Base-by-base conservation (phyloP, 2,329 filamentous ascomycete genomes). In the Xylariaceae sp. region DNA sequence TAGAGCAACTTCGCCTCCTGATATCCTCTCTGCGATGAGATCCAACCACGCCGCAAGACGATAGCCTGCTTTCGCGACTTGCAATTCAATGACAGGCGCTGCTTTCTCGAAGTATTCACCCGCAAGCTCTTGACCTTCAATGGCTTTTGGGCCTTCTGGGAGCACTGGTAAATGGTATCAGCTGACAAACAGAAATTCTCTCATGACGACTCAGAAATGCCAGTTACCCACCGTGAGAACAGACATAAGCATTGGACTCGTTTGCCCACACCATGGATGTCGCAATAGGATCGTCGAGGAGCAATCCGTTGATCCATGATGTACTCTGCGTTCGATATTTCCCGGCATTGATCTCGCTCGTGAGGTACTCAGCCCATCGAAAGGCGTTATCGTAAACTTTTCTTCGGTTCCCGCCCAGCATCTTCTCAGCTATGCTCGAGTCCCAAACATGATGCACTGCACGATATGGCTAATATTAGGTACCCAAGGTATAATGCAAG, bases 381-480 rank as follows among this genome's bases (percentile, higher is more conserved):
- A 72, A 67, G 1, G 82, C 83, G 43, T 77, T 71, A 5, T 69
- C 67, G 54, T 78, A 81, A 1, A 78, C 68, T 70, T 74, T 68
- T 65, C 80, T 71, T 37, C 73, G 71, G 41, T 73, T 66, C n/a
- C 77, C 80, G 2, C 84, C 84, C 1, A 86, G 73, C 63, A 81
- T 71, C 64, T 84, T 80, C 70, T 87, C 84, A 0, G 82, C 78
- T 57, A 89, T 89, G 60, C 79, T 80, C 49, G 79, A 82, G 65
- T 90, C 87, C 87, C 87, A 90, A 15, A 89, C 80, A 54, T 85
- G 78, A 65, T 90, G 87, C 40, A 90, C 59, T 61, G 36, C 16
- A 46, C 19, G 13, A 40, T 16, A 2, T 22, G 10, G 44, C 56
- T 32, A 60, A n/a, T 7, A 29, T 49, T 29, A n/a, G 26, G 18